Evolutionary conservation across 331 rosid genomes (phyloP).

Genomic region (Quercus phellos): DNA sequence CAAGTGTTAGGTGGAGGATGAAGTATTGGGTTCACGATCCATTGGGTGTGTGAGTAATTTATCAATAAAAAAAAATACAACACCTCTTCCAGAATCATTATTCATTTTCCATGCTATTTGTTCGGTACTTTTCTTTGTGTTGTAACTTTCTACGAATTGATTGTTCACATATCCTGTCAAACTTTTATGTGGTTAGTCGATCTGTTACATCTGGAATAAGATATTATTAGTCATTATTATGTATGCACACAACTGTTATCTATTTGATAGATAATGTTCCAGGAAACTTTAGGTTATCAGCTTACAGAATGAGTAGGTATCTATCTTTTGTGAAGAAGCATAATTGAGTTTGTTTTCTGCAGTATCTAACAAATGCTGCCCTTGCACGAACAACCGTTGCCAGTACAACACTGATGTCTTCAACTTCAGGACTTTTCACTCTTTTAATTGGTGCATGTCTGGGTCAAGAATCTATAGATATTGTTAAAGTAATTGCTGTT

Average conservation of each 20-base stretch:
- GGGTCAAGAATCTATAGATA: conserved; percentile 82
- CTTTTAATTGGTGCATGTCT: conserved; percentile 78
- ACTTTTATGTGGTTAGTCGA: no score
- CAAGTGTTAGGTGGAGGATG: no score
- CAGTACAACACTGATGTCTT: conserved; percentile 89
- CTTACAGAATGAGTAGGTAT: neutral
- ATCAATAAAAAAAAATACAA: no score
- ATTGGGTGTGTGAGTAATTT: no score
- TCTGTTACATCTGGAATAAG: neutral
- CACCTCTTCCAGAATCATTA: no score
- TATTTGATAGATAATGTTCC: neutral
- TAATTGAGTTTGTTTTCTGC: conserved; percentile 22
- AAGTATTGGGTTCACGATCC: no score
- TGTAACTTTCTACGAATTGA: no score
- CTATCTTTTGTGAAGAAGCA: neutral
- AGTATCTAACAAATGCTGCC: conserved; percentile 96
- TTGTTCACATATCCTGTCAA: no score
- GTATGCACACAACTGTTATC: neutral
- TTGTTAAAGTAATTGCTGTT: conserved; percentile 77
- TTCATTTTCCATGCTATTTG: no score
- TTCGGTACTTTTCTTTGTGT: no score
- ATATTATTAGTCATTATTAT: neutral
- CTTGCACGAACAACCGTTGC: conserved; percentile 98
- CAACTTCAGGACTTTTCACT: conserved; percentile 97
- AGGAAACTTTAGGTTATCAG: neutral